A percentile compares a stretch with the other conserved stretches of the same genome.
Conservation (phyloP, 2,329 filamentous ascomycete genomes). For the Diaporthe batatas region DNA sequence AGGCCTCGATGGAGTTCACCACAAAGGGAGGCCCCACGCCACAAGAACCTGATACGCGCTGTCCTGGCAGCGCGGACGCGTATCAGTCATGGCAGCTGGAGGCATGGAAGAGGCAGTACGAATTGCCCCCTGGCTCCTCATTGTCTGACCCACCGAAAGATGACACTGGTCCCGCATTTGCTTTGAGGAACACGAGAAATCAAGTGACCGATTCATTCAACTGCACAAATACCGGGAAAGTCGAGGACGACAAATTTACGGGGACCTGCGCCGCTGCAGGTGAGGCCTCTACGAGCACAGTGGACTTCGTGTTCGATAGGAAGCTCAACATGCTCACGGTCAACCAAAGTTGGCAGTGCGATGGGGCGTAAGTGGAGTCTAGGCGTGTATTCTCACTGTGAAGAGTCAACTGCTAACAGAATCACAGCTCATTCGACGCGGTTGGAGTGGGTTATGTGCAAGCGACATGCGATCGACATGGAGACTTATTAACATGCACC, state of each 20-base stretch:
- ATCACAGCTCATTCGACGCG: neutral
- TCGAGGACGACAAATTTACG: neutral
- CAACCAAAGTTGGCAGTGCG: conserved; percentile 6
- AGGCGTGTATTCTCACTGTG: accelerated
- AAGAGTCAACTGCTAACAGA: neutral
- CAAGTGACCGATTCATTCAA: neutral
- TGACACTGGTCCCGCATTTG: conserved; percentile 6
- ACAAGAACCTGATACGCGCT: conserved; percentile 1
- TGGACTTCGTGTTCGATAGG: conserved; percentile 6
- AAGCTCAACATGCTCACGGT: conserved; percentile 20
- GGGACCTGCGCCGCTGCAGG: neutral
- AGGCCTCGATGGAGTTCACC: neutral
- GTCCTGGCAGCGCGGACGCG: neutral
- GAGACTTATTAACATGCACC: neutral
- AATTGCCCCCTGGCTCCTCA: neutral
- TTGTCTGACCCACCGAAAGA: conserved; percentile 6
- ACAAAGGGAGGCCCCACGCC: conserved; percentile 4
- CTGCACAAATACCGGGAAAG: neutral
- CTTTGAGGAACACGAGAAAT: conserved; percentile 1
- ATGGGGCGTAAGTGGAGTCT: neutral
- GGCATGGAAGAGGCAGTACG: conserved; percentile 16
- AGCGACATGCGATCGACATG: conserved; percentile 15
- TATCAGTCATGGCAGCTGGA: conserved; percentile 22
- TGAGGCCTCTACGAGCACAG: neutral
- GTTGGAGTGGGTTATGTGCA: conserved; percentile 16